Conservation (phyloP, 306 rosid genomes). For the Quercus parvula region DNA sequence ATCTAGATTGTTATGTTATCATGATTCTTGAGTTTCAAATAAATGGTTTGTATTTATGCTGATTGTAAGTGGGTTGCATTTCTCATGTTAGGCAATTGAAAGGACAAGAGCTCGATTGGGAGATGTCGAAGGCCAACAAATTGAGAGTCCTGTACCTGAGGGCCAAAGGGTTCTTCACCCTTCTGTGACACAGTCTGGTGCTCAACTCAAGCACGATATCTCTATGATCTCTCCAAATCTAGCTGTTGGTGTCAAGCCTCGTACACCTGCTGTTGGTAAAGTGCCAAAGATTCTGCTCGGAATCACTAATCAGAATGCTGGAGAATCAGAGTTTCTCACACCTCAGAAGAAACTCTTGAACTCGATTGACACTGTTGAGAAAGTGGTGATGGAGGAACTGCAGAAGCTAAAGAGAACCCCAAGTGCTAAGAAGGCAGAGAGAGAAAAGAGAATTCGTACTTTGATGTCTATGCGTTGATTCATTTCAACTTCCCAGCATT, state of each 20-base stretch:
- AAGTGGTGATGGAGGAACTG: constrained; percentile 61
- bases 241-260: neutral
- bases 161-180: constrained; percentile 26
- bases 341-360: constrained; percentile 80
- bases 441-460: constrained; percentile 57
- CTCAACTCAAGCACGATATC: constrained; percentile 4
- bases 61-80: neutral
- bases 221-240: constrained; percentile 24
- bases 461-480: constrained; percentile 87
- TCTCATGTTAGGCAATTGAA: constrained; percentile 56
- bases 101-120: constrained; percentile 58
- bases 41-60: too few species aligned
- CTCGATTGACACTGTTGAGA: constrained; percentile 65
- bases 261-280: neutral
- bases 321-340: constrained; percentile 44
- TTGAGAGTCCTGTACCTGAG: constrained; percentile 19
- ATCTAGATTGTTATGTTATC: too few species aligned
- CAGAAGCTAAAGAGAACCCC: constrained; percentile 67
- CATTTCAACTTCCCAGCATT: neutral
- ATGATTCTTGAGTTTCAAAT: too few species aligned
- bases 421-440: constrained; percentile 65
- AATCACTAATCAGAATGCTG: constrained; percentile 29
- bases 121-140: constrained; percentile 40
- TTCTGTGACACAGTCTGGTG: neutral
- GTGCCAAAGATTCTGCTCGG: constrained; percentile 45